Base-by-base conservation (phyloP, 2,329 filamentous ascomycete species). In the Fusarium sp. region DNA sequence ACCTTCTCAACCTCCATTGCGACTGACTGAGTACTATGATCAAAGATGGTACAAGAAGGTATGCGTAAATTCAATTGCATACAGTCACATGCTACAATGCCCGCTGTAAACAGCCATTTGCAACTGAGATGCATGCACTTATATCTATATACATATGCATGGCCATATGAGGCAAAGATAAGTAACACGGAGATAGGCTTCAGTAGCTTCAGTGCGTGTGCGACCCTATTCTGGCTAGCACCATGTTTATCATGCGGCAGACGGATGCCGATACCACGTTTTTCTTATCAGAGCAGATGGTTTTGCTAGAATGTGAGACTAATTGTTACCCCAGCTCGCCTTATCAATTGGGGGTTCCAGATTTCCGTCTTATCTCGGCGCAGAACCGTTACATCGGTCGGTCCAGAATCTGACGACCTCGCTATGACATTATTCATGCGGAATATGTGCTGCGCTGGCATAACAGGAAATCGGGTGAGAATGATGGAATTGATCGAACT, bases 311-410 rank as follows among this genome's bases (percentile, higher is more conserved):
- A 41, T 44, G 57, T 28, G 20, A 56, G 36, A 34, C 63, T 68
- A 55, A 68, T 30, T 22, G 17, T 14, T 26, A 51, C 63, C 62
- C 70, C 47, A 62, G 67, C 24, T 11, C 24, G 13, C 15, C 70
- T 76, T 76, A 76, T 76, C 75, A 74, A 36, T 57, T 41, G 20
- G 36, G 57, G 34, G 48, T 47, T 38, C 34, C 26, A 38, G 17
- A 45, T 20, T 50, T 48, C 30, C 48, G 51, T 36, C 58, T 72
- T 68, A 62, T 72, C 51, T 70, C 22, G 39, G 36, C 6, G 18
- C 26, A 36, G 36, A 28, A 52, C 26, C 13, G 70, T 73, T 70
- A 42, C 70, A 73, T 66, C 42, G 30, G 54, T 17, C 13, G 28
- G 54, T 17, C 13, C 1, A 13, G 11, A 36, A n/a, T 30, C 38